Conservation (phyloP, 2,329 filamentous ascomycete species). For the Elsinoe necatrix region DNA sequence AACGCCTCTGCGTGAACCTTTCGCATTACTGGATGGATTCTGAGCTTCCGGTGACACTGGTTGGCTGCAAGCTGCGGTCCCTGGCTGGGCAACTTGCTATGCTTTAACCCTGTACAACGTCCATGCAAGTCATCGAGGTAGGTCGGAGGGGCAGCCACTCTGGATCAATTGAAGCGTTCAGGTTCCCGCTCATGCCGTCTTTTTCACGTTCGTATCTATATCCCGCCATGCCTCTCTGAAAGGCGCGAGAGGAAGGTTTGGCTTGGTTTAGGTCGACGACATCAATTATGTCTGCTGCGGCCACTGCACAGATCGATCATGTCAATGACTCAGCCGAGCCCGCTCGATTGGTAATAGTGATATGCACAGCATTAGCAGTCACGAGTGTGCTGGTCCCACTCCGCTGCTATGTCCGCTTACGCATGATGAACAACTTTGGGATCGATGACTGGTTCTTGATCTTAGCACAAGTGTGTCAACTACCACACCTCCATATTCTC, state of each 20-base stretch:
- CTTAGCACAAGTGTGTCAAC: background rate
- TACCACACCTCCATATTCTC: background rate
- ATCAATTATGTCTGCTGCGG: background rate
- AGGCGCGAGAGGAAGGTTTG: background rate
- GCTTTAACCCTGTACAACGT: no score
- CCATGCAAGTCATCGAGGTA: background rate
- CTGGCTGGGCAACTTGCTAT: no score
- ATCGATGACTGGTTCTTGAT: conserved; percentile 13
- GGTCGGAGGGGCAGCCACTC: conserved; percentile 4
- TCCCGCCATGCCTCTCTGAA: background rate
- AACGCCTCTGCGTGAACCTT: no score
- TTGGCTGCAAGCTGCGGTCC: no score
- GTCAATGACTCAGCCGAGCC: background rate
- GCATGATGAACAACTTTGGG: conserved; percentile 6
- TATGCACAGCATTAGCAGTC: background rate
- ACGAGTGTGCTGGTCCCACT: background rate
- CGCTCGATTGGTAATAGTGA: background rate
- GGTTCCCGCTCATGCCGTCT: background rate
- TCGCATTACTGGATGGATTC: no score
- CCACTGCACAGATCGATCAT: background rate
- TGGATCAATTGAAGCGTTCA: background rate
- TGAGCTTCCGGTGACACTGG: no score
- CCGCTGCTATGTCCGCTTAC: conserved; percentile 6
- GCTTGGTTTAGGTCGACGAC: background rate
- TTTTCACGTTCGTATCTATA: background rate